phyloP scores from a whole-genome alignment of 208 protist genomes.

The Wallacemonas sp. region DNA sequence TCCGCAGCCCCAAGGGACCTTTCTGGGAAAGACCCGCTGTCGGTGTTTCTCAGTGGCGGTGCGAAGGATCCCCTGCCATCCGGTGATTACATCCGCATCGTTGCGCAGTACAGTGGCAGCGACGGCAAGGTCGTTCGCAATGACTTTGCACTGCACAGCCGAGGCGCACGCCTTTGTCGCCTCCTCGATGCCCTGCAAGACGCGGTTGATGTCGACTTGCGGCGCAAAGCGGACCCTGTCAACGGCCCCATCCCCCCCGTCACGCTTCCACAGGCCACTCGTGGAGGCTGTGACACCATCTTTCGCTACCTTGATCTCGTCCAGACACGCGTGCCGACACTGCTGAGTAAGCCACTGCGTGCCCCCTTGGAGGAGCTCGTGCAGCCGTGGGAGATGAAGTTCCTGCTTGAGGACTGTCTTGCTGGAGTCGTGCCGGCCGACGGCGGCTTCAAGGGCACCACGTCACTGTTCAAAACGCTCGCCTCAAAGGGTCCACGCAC shows the following conservation, averaged over 20 bases:
- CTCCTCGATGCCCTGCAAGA: constrained; percentile 79
- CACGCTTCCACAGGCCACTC: constrained; percentile 66
- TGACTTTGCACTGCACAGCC: constrained; percentile 78
- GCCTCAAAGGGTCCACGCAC: constrained; percentile 34
- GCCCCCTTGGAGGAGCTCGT: constrained; percentile 80
- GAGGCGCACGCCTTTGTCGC: constrained; percentile 74
- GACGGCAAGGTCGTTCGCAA: constrained; percentile 32
- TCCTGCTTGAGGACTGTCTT: constrained; percentile 60
- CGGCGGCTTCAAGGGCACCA: constrained; percentile 19
- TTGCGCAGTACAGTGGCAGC: constrained; percentile 33
- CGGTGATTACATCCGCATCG: constrained; percentile 66
- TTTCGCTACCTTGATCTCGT: constrained; percentile 79
- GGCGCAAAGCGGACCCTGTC: constrained; percentile 29
- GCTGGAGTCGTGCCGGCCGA: constrained; percentile 6
- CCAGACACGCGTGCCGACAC: constrained; percentile 68
- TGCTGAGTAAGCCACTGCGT: constrained; percentile 78
- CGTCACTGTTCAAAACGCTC: constrained; percentile 33
- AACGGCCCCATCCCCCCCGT: constrained; percentile 55
- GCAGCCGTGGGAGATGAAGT: constrained; percentile 84
- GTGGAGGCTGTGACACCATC: constrained; percentile 61
- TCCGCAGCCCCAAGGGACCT: constrained; percentile 23
- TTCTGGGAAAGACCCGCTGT: constrained; percentile 35
- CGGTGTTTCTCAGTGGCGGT: constrained; percentile 32
- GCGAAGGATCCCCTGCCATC: constrained; percentile 45
- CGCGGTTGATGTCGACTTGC: constrained; percentile 48